Percentiles rank a stretch among this genome's conserved stretches.
phyloP scores from a whole-genome alignment of 1,284 basidiomycete species.

The Sanguinoderma infundibulare region DNA sequence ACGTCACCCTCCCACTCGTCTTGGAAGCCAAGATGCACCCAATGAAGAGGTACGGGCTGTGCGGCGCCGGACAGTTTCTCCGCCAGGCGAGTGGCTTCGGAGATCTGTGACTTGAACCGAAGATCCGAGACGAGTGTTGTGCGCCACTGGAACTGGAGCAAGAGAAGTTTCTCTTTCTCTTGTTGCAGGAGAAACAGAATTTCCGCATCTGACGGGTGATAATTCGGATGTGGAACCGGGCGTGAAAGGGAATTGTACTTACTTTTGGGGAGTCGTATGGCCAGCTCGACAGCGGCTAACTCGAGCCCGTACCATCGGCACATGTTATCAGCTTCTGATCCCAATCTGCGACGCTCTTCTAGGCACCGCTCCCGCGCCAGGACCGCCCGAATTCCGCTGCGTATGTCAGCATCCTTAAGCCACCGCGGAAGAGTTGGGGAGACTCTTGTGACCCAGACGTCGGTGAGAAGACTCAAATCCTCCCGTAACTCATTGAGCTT shows the following conservation, averaged over 20 bases:
- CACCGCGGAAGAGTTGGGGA: slow-evolving; percentile 32
- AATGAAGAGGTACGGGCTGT: background rate
- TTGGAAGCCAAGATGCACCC: background rate
- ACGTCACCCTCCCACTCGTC: background rate
- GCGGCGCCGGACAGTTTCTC: background rate
- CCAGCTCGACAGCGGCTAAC: slow-evolving; percentile 22
- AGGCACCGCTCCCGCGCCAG: slow-evolving; percentile 34
- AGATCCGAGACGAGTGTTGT: slow-evolving; percentile 17
- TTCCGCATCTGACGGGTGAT: background rate
- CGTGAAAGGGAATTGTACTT: background rate
- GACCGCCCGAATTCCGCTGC: slow-evolving; percentile 28
- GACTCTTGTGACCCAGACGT: slow-evolving; percentile 42
- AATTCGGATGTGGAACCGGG: background rate
- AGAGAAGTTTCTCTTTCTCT: slow-evolving; percentile 2
- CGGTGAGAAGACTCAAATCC: slow-evolving; percentile 38
- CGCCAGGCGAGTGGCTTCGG: background rate
- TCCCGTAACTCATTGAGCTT: slow-evolving; percentile 35
- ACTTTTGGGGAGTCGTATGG: slow-evolving; percentile 16
- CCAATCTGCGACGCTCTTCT: slow-evolving; percentile 30
- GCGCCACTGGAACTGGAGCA: slow-evolving; percentile 17
- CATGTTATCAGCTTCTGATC: slow-evolving; percentile 32
- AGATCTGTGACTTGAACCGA: background rate
- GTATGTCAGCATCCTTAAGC: slow-evolving; percentile 38
- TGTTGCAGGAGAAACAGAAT: slow-evolving; percentile 13
- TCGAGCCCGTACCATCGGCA: slow-evolving; percentile 30